Evolutionary conservation across 2,329 filamentous ascomycete species (phyloP), one percentile per base, ranked within the genome.

Genomic region (Lasiodiplodia citricola): DNA sequence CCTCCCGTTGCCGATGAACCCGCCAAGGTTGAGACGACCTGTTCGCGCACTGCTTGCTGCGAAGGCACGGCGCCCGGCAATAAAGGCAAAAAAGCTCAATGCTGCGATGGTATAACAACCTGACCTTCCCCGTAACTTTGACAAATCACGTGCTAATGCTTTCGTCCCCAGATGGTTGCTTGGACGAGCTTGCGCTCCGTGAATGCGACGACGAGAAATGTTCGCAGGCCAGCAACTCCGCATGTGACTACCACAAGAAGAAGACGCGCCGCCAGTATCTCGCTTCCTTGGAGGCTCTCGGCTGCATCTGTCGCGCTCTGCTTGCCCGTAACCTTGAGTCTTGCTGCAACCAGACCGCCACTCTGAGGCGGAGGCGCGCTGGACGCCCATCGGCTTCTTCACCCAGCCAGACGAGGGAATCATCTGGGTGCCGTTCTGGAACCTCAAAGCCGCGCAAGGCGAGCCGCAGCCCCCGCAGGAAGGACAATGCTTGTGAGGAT

Each of bases 101-200:
- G 66, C 56, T 68, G 66, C 56, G 66, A 68, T n/a, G 65, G 65
- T 67, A 21, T 18, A n/a, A 2, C 25, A 25, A 6, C 25, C 10
- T n/a, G 11, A 2, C 2, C 52, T 57, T 1, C 23, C 18, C 13
- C 23, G 0, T 16, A 21, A 11, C 14, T 4, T 2, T 5, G 7
- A 3, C 18, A 47, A 47, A 47, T 23, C n/a, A 28, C 14, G 23
- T 41, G 31, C 64, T 66, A 18, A 66, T 18, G 6, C n/a, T 11
- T 5, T 8, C 23, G 1, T 16, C 8, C 4, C 14, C 28, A 67
- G 66, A 68, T 11, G 21, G 41, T 21, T 68, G 66, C 21, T 31
- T 68, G 13, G 66, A 68, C 55, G 66, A 68, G 56, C 44, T 68
- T 21, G 56, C 66, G 0, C 66, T 60, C n/a, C 66, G 56, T 21